Evolutionary conservation across 129 eudicot genomes (phyloP).

Genomic region (Mikania micrantha): DNA sequence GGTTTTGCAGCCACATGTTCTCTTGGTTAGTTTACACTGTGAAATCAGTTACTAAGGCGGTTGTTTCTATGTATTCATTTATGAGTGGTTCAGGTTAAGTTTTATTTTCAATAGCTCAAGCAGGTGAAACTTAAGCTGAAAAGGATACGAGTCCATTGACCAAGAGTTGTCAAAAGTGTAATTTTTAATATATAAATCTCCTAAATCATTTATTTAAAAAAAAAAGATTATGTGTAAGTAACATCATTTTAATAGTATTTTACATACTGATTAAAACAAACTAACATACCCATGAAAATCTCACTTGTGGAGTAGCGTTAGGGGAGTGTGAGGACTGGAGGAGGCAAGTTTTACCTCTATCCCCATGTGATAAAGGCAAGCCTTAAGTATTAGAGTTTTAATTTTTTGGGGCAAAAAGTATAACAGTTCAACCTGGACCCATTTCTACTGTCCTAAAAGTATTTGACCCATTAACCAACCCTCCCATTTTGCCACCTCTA

Average conservation of each 20-base stretch:
- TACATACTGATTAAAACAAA: background rate
- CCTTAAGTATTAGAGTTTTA: background rate
- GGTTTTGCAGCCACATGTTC: conserved; percentile 99
- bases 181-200: background rate
- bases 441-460: background rate
- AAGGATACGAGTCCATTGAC: background rate
- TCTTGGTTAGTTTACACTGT: conserved; percentile 53
- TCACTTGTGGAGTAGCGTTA: too few species aligned
- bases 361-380: too few species aligned
- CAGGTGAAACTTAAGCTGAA: background rate
- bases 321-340: too few species aligned
- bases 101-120: background rate
- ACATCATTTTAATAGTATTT: background rate
- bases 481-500: background rate
- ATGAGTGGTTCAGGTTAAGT: background rate
- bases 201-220: background rate
- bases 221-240: background rate
- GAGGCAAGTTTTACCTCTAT: too few species aligned
- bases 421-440: background rate
- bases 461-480: background rate
- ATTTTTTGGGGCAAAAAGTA: background rate
- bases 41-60: conserved; percentile 12
- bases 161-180: background rate
- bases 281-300: too few species aligned
- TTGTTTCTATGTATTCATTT: background rate